Base-by-base conservation (phyloP, 495 filamentous ascomycete species). In the Penicillium egyptiacum region DNA sequence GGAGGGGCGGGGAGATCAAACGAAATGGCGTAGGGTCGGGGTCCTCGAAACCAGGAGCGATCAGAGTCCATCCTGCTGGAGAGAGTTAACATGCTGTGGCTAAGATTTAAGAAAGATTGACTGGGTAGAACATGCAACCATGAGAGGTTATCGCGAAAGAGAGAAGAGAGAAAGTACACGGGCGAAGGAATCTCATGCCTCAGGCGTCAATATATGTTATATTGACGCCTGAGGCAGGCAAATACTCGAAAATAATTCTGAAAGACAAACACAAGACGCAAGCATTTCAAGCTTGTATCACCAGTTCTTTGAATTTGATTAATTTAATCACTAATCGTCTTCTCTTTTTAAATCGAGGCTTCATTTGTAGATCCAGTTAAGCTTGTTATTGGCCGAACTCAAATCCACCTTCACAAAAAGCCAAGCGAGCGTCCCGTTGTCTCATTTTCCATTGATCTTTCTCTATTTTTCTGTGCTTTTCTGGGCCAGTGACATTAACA, bases 351-450 rank as follows among this genome's bases (percentile, higher is more conserved):
- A 39, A 17, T 39, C n/a, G 35, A 8, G 35, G 7, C 35, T 9
- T 39, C 7, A 39, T 9, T 1, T 17, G 7, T 39, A 8, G n/a
- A 17, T 17, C 5, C 4, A 42, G 17, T 20, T 31, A 33, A 31
- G 16, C 26, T 33, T 31, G 26, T 48, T 48, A 48, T 48, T 48
- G 45, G 45, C 28, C 28, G 10, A 31, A 48, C 45, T 31, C 45
- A 48, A 48, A 48, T 31, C 44, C 44, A 48, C 26, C 41, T 45
- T 45, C 14, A 11, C 20, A 20, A 48, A 31, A 48, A 30, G 43
- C 43, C 43, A 28, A 11, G 14, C 31, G 2, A 12, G 14, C 45
- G 31, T 31, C 33, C 44, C 43, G 22, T 7, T 8, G 16, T 39
- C 35, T 39, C n/a, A 17, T 46, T 41, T n/a, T 43, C 41, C n/a